Conservation (phyloP, 148 eudicot species). For the Amaranthus hypochondriacus region DNA sequence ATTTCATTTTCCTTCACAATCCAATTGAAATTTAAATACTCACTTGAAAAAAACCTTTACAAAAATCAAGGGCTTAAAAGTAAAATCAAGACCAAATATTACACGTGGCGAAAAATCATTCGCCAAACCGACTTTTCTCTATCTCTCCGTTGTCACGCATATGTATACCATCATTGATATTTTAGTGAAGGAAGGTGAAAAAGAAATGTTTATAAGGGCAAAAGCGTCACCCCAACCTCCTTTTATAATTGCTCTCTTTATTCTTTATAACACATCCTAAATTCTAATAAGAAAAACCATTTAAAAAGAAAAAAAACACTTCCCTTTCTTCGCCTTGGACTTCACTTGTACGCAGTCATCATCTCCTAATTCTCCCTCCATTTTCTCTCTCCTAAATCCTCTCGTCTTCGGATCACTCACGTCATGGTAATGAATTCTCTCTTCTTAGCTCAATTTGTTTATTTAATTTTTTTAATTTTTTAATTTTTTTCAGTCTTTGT, state of each 20-base stretch:
- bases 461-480: neutral
- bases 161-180: conserved; percentile 15
- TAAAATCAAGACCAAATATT: no score
- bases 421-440: conserved; percentile 13
- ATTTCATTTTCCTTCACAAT: no score
- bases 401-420: neutral
- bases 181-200: neutral
- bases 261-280: conserved; percentile 1
- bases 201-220: neutral
- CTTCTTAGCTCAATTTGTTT: neutral
- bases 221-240: conserved; percentile 1
- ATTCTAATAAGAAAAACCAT: no score
- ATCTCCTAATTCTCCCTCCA: neutral
- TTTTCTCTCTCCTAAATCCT: neutral
- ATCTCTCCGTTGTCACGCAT: conserved; percentile 31
- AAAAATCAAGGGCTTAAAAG: no score
- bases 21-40: no score
- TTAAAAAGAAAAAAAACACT: no score
- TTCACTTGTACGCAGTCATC: conserved; percentile 26
- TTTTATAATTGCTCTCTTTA: neutral
- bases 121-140: conserved; percentile 11
- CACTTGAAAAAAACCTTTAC: no score
- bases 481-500: no score
- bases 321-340: neutral
- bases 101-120: conserved; percentile 16